Base-by-base conservation (phyloP, 352 stramenopile species). In the Pythium chondricola region DNA sequence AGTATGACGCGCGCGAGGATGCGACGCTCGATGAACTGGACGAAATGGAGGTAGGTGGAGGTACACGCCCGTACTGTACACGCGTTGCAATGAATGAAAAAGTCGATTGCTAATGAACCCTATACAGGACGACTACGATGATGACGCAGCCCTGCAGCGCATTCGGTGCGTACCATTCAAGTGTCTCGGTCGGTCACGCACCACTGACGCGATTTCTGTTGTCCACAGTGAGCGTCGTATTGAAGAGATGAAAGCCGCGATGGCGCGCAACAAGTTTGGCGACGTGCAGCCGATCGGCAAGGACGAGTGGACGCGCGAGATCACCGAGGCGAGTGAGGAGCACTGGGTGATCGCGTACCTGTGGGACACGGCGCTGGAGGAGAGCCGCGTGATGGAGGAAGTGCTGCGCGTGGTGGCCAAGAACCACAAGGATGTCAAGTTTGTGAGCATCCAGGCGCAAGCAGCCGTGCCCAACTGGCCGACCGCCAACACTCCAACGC, bases 381-480 rank as follows among this genome's bases (percentile, higher is more conserved):
- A 96, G 52, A 96, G 87, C 72, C 88, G 91, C 29, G 67, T 97
- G 36, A 93, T 97, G 81, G 86, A 96, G 50, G 71, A 93, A 50
- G 67, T 91, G 22, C 71, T 97, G 14, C 74, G 81, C 7, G 70
- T 67, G 16, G 71, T 97, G 17, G 87, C 85, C 18, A 77, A 75
- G 54, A 85, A 82, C 47, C 86, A 97, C 59, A 77, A 76, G 47
- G 84, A 95, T 49, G 71, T 97, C 51, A 97, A 97, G 65, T 96
- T 97, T 48, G 83, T 97, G 48, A 93, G 85, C 58, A 97, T 97
- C 54, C 83, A 93, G 48, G 86, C 82, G 25, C 83, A 90, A 48
- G 74, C 84, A 7, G 92, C 82, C 24, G 88, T 97, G 39, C 87
- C 97, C 63, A 97, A 97, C 63, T 97, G 87, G 88, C 90, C 90